Percentiles rank a stretch among this genome's conserved stretches.
Conservation (phyloP, 805 yeast species). For the Metschnikowia lachancei region DNA sequence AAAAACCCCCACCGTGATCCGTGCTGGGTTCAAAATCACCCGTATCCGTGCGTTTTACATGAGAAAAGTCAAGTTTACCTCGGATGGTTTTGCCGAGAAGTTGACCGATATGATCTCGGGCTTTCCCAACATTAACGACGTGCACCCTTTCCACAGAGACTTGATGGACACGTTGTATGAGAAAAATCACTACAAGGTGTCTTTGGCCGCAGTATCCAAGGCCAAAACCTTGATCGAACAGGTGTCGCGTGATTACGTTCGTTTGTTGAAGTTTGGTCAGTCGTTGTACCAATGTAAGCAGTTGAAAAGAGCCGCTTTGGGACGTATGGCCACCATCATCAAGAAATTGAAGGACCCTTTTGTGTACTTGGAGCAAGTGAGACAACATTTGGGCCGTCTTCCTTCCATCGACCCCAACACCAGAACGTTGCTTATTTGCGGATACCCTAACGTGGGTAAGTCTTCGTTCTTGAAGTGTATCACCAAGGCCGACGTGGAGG, state of each 20-base stretch:
- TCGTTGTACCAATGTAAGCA: constrained; percentile 98
- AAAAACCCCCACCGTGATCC: constrained; percentile 97
- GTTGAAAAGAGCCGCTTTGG: constrained; percentile 95
- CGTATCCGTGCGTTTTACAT: constrained; percentile 96
- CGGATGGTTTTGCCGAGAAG: constrained; percentile 94
- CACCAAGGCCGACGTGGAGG: constrained; percentile 98
- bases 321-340: constrained; percentile 98
- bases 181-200: constrained; percentile 96
- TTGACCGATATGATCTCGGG: constrained; percentile 80
- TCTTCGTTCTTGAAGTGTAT: constrained; percentile 90
- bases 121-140: constrained; percentile 94
- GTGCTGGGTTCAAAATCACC: constrained; percentile 93
- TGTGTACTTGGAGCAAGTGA: constrained; percentile 91
- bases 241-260: constrained; percentile 90
- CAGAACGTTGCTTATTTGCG: constrained; percentile 94
- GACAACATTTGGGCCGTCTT: constrained; percentile 98
- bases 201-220: constrained; percentile 89
- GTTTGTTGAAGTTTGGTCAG: constrained; percentile 95
- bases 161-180: constrained; percentile 96
- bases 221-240: constrained; percentile 94
- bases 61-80: constrained; percentile 96
- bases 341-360: constrained; percentile 95
- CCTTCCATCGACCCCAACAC: constrained; percentile 99
- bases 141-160: constrained; percentile 98
- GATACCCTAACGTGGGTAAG: constrained; percentile 99